A percentile compares a stretch with the other conserved stretches of the same genome.
phyloP scores from a whole-genome alignment of 305 asterid species.

The Rubia tinctorum region DNA sequence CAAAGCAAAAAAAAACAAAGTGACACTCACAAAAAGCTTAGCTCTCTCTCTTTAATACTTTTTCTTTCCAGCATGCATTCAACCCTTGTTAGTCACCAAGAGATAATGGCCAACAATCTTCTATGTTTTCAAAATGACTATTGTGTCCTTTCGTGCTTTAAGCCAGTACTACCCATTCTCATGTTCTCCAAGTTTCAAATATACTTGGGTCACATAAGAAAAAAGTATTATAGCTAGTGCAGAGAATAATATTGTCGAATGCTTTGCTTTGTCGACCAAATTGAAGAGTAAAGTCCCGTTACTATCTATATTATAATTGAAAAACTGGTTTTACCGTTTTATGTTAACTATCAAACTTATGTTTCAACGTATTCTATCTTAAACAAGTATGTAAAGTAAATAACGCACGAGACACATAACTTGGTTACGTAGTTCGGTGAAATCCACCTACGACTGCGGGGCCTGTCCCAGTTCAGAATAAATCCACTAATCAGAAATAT shows the following conservation, averaged over 20 bases:
- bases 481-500: no score
- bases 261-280: conserved; percentile 1
- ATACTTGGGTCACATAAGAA: conserved; percentile 12
- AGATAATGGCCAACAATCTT: conserved; percentile 19
- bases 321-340: no score
- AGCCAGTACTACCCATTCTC: not conserved
- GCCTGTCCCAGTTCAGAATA: no score
- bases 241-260: not conserved
- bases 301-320: not conserved
- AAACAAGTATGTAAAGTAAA: no score
- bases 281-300: conserved; percentile 4
- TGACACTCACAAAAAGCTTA: conserved; percentile 28
- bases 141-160: conserved; percentile 30
- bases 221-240: conserved; percentile 6
- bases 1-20: conserved; percentile 45
- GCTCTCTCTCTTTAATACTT: conserved; percentile 48
- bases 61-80: conserved; percentile 24
- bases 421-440: no score
- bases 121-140: conserved; percentile 26
- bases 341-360: no score
- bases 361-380: no score
- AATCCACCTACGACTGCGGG: no score
- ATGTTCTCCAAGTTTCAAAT: conserved; percentile 7
- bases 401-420: no score
- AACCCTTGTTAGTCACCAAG: conserved; percentile 24